A percentile compares a stretch with the other conserved stretches of the same genome.
These are phyloP conservation scores for Reutealis trisperma DNA, from an alignment of 345 rosid genomes.

Conservation along the genomic window DNA sequence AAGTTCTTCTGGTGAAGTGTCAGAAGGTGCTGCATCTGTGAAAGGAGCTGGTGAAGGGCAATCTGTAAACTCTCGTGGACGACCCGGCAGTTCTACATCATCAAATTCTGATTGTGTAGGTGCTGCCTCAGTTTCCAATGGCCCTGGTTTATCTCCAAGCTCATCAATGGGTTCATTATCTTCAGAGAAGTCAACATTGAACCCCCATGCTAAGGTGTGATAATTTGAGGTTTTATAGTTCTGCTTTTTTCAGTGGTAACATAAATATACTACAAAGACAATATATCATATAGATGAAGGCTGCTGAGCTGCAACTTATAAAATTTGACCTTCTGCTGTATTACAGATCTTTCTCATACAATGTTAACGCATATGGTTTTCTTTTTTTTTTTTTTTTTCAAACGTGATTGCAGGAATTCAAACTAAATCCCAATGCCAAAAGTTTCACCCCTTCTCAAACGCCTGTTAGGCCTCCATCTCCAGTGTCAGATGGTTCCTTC, in stretches of 20 bases:
- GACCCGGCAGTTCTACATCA: slow-evolving; percentile 62
- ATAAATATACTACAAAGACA: not conserved
- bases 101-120: slow-evolving; percentile 52
- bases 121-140: slow-evolving; percentile 47
- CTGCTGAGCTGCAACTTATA: not conserved
- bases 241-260: not conserved
- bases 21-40: slow-evolving; percentile 41
- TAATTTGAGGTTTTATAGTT: not conserved
- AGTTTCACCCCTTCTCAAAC: slow-evolving; percentile 66
- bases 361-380: slow-evolving; percentile 6
- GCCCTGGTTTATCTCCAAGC: slow-evolving; percentile 72
- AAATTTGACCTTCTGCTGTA: not conserved
- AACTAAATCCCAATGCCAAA: slow-evolving; percentile 89
- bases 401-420: slow-evolving; percentile 72
- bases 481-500: slow-evolving; percentile 61
- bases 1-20: slow-evolving; percentile 42
- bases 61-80: slow-evolving; percentile 44
- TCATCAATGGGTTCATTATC: slow-evolving; percentile 78
- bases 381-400: not conserved
- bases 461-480: slow-evolving; percentile 60
- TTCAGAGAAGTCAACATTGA: slow-evolving; percentile 72
- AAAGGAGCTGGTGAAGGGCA: slow-evolving; percentile 42
- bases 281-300: not conserved
- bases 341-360: not conserved
- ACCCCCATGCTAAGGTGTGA: slow-evolving; percentile 85